A percentile compares a stretch with the other conserved stretches of the same genome.
phyloP scores from a whole-genome alignment of 139 green algal species.

The Haematococcus lacustris region DNA sequence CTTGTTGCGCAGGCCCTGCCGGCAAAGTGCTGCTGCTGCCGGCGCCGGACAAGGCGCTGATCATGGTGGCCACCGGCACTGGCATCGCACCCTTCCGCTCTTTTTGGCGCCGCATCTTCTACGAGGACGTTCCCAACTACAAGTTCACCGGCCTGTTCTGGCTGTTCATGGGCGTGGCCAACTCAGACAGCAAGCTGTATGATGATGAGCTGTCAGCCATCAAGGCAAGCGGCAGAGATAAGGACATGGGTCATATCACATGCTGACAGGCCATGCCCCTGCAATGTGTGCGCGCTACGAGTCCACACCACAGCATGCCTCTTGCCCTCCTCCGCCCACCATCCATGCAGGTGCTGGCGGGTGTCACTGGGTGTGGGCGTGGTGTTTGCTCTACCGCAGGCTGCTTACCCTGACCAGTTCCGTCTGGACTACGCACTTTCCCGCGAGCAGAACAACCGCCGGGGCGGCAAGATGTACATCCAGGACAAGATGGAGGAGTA shows the following conservation, averaged over 20 bases:
- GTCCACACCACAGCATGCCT: no score
- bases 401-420: constrained; percentile 86
- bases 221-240: neutral
- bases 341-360: neutral
- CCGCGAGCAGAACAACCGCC: constrained; percentile 82
- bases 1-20: constrained; percentile 68
- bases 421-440: constrained; percentile 94
- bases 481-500: constrained; percentile 98
- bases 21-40: constrained; percentile 97
- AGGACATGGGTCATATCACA: neutral
- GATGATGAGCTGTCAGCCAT: constrained; percentile 85
- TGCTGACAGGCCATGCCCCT: neutral
- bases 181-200: constrained; percentile 93
- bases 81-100: constrained; percentile 96
- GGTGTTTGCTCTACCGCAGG: neutral
- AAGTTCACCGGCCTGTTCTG: constrained; percentile 93
- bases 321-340: neutral
- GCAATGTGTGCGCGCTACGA: no score
- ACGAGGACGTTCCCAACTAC: constrained; percentile 90
- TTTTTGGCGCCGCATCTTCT: constrained; percentile 93
- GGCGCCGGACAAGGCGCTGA: constrained; percentile 80
- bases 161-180: constrained; percentile 99
- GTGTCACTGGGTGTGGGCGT: neutral
- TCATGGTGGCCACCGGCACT: constrained; percentile 98
- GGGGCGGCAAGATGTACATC: constrained; percentile 94